Evolutionary conservation across 495 filamentous ascomycete genomes (phyloP).

Genomic region (Xylaria palmicola): DNA sequence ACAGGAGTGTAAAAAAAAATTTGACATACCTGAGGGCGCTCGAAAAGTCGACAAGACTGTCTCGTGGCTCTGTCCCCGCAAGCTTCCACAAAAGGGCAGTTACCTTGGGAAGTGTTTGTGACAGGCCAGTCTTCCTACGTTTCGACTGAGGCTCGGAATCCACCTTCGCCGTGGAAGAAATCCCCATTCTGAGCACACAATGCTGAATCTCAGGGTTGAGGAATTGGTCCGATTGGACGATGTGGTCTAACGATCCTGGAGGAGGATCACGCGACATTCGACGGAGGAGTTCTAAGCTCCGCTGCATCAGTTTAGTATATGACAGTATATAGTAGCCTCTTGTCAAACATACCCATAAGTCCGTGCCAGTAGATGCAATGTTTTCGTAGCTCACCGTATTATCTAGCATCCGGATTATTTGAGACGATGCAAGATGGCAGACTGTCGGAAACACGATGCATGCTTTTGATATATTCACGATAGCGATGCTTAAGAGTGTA

Average conservation of each 20-base stretch:
- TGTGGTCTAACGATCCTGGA: constrained; percentile 6
- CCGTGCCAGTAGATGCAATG: constrained; percentile 19
- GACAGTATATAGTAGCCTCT: not conserved
- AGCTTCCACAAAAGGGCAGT: constrained; percentile 24
- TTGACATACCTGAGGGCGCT: constrained; percentile 30
- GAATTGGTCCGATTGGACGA: constrained; percentile 26
- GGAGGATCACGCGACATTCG: constrained; percentile 20
- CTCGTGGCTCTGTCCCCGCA: constrained; percentile 17
- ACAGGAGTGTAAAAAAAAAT: not conserved
- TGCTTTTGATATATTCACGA: constrained; percentile 34
- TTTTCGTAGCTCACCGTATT: constrained; percentile 24
- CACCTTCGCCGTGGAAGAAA: constrained; percentile 6
- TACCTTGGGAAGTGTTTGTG: constrained; percentile 16
- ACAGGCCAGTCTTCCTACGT: constrained; percentile 29
- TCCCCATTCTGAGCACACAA: constrained; percentile 23
- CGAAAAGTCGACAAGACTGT: constrained; percentile 19
- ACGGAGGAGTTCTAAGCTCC: constrained; percentile 32
- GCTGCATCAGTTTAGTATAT: constrained; percentile 30
- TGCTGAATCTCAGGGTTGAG: constrained; percentile 26
- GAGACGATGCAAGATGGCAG: constrained; percentile 33
- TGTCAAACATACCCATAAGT: constrained; percentile 35
- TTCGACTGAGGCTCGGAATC: constrained; percentile 30
- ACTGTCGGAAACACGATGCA: constrained; percentile 29
- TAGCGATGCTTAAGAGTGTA: constrained; percentile 24
- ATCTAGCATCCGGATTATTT: constrained; percentile 29